A percentile compares a stretch with the other conserved stretches of the same genome.
Conservation (phyloP, 345 rosid genomes). For the Odontarrhena argentea region DNA sequence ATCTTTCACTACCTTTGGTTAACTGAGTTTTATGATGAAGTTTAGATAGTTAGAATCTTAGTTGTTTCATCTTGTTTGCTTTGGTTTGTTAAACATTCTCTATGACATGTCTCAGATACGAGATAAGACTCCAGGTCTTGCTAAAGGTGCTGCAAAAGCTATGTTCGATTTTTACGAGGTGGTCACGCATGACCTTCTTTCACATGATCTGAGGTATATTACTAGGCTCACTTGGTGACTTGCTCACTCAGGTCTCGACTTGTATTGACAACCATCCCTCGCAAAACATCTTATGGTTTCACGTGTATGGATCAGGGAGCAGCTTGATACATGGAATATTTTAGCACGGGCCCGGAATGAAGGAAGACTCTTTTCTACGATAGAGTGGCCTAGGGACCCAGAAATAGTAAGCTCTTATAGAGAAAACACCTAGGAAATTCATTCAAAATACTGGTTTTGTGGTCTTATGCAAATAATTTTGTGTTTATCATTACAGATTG, state of each 20-base stretch:
- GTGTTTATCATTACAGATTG: constrained; percentile 59
- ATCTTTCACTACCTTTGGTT: constrained; percentile 14
- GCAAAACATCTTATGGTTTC: constrained; percentile 16
- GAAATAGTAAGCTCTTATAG: constrained; percentile 64
- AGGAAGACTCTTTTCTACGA: constrained; percentile 78
- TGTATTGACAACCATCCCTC: constrained; percentile 18
- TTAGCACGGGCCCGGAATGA: constrained; percentile 84
- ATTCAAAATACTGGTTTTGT: constrained; percentile 28
- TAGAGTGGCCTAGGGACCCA: constrained; percentile 93
- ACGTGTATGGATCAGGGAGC: constrained; percentile 63
- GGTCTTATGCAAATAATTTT: constrained; percentile 27
- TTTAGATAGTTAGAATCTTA: constrained; percentile 22
- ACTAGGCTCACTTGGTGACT: not conserved
- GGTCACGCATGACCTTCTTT: constrained; percentile 87
- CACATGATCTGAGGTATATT: constrained; percentile 77
- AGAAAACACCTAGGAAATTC: constrained; percentile 3
- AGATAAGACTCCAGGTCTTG: constrained; percentile 67
- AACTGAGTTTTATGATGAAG: not conserved
- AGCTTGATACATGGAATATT: constrained; percentile 95
- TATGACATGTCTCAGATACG: constrained; percentile 61
- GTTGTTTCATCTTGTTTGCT: constrained; percentile 30
- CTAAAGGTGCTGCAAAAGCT: constrained; percentile 90
- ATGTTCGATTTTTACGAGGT: constrained; percentile 75
- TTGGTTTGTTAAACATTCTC: constrained; percentile 28
- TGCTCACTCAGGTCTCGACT: constrained; percentile 2